Evolutionary conservation across 2,329 filamentous ascomycete genomes (phyloP), one percentile per base, ranked within the genome.

Genomic region (Purpureocillium takamizusanense): DNA sequence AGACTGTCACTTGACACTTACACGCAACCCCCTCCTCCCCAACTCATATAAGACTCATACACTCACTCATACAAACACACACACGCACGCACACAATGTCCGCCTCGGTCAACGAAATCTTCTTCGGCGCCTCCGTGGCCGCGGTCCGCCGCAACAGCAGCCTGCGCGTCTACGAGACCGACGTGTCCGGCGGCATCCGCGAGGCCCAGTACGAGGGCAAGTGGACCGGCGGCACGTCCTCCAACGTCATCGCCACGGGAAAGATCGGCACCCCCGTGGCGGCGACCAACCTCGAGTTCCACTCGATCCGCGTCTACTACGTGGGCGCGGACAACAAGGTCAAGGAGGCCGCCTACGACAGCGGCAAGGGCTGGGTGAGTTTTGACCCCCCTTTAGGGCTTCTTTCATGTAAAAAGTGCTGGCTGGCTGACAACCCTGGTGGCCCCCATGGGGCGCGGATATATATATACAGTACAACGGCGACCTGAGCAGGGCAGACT

Each of bases 151-250:
- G 21, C 21, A 25, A 25, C 21, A 15, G 12, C 16, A 37, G 29
- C 17, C 30, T 37, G 13, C 36, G 36, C 13, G 18, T 37, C 16
- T 37, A 37, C 29, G 17, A 23, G 3, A 12, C 25, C 5, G 29
- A 32, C 16, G 36, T 37, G 2, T 8, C 14, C 16, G 35, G 35
- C 17, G 35, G 29, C 8, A 10, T 37, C 28, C 35, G 35, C 17
- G 35, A 37, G 18, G 18, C 15, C 13, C 17, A 31, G 17, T 37
- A 37, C 28, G 35, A 37, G 17, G 35, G 29, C 12, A 37, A 37
- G 18, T 37, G 35, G 35, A 25, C 35, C 4, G 35, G 35, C 18
- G 35, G 35, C 13, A 37, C 16, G 4, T 37, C 35, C 16, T 37
- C 36, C 36, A 33, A 38, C 23, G 13, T 33, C 18, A 27, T 38